Evolutionary conservation across 1,284 basidiomycete genomes (phyloP), one percentile per base, ranked within the genome.

Genomic region (Ceratobasidium papillatum): DNA sequence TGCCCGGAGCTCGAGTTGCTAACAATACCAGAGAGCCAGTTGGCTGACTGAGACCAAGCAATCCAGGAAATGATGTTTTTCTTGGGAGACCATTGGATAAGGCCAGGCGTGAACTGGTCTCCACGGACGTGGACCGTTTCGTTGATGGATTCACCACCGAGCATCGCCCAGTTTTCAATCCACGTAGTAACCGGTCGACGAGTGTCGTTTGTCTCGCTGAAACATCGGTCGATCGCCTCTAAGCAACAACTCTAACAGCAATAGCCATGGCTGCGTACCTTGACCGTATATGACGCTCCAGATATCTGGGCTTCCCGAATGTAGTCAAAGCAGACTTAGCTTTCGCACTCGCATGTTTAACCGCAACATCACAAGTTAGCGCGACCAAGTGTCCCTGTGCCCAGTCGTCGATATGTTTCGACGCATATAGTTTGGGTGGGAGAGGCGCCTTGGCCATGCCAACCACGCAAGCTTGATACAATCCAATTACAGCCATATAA

Each of bases 371-470:
- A 36, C 65, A 69, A 9, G 65, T 69, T 2, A 69, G 25, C 3
- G 65, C 65, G 41, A 69, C 38, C 25, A 69, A 32, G 22, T 69
- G 65, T 3, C 65, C 65, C 36, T 69, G 65, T 5, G 65, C 65
- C 65, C 65, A 69, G 25, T 69, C 65, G 36, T 69, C 65, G 34
- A 69, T 69, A 22, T 69, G 65, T 43, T 69, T 69, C n/a, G 65
- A 69, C 22, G 65, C 52, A 69, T 69, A 69, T 22, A 69, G 52
- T n/a, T 58, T 69, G 32, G 65, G 65, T 30, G 65, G 65, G 11
- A 69, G 52, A 27, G 65, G 51, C 14, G 51, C 65, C 27, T 43
- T 56, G 65, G 52, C 52, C 32, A 36, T 69, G 3, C 65, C 65
- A 41, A 38, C 36, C 8, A 69, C 41, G 19, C 65, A 69, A 17